Evolutionary conservation across 768 basidiomycete species (phyloP), one percentile per base, ranked within the genome.

Genomic region (Dacryopinax spathularia): DNA sequence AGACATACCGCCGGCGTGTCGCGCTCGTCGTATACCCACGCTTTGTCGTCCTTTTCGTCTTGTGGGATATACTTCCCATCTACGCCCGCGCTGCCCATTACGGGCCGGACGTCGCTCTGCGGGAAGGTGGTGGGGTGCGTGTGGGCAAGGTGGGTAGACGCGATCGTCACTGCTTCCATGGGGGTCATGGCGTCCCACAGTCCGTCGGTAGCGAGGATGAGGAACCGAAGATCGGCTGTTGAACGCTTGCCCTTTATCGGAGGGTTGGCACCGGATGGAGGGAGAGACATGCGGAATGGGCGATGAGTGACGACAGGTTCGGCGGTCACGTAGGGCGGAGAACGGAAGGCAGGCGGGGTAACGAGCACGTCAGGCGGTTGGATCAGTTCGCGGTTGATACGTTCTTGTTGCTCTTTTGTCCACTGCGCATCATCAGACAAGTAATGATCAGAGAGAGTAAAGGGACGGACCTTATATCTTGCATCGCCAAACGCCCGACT

Each of bases 271-370:
- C 69, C 64, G 12, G 69, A 15, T 10, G 68, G 6, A 20, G 60
- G 59, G 1, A 62, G 33, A 31, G 75, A 65, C 15, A 78, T 70
- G 25, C 80, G 75, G 70, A 87, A 81, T 15, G 80, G 75, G 65
- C 83, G 82, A 68, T 91, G 86, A 1, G 86, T 88, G 31, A 93
- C 84, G 34, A 89, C 90, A 1, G 92, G 92, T 6, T 79, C 78
- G 16, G 92, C 84, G 33, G 81, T 93, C 25, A 95, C 91, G 73
- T 95, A 96, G n/a, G 92, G 92, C 1, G 92, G 92, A 2, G 93
- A 91, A 73, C 86, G 88, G 74, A 89, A 82, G 22, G 79, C 73
- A 15, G 80, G 62, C 15, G 85, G 87, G 1, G 85, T 56, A 22
- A 5, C 5, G 34, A 60, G 60, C n/a, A 36, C 33, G 60, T 36